phyloP scores from a whole-genome alignment of 305 asterid species.

The Solanum hybrid region DNA sequence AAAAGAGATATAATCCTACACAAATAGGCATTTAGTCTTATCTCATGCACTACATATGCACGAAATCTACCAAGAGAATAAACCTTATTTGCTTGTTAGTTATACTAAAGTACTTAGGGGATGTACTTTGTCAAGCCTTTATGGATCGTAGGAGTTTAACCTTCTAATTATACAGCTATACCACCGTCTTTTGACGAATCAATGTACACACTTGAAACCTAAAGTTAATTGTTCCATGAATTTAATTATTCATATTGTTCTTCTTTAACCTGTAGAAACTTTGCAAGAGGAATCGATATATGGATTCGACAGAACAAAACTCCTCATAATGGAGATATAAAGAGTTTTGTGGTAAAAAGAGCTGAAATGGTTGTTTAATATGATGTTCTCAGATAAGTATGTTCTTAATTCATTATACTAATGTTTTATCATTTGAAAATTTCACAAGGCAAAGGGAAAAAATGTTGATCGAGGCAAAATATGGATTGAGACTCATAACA shows the following conservation, averaged over 20 bases:
- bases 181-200: no score
- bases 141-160: no score
- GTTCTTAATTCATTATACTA: not conserved
- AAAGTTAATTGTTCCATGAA: no score
- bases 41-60: not conserved
- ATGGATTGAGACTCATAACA: not conserved
- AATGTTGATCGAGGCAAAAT: not conserved
- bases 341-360: not conserved
- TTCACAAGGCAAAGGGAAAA: not conserved
- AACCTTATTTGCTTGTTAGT: not conserved
- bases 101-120: not conserved
- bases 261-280: not conserved
- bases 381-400: not conserved
- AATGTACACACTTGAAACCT: no score
- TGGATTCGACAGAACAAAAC: not conserved
- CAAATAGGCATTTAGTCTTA: not conserved
- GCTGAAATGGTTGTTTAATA: no score
- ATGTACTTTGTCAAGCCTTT: no score
- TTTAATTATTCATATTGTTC: not conserved
- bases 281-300: not conserved
- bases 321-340: not conserved
- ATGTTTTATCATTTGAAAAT: no score
- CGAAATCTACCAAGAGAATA: not conserved
- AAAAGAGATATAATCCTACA: not conserved
- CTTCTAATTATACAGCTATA: no score